phyloP scores from a whole-genome alignment of 805 yeast genomes.

The Saturnispora quitensis region DNA sequence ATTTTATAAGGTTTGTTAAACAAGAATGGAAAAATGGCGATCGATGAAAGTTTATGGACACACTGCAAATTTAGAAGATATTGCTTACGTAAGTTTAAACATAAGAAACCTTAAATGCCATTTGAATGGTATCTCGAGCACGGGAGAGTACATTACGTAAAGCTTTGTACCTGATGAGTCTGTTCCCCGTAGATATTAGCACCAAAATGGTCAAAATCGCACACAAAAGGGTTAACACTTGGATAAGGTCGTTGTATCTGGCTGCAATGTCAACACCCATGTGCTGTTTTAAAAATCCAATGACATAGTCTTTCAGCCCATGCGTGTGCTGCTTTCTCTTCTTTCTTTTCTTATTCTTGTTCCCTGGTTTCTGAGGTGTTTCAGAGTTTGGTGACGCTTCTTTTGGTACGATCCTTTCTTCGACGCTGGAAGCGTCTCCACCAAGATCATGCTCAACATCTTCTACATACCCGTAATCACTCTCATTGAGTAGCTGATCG shows the following conservation, averaged over 20 bases:
- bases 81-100: background rate
- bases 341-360: background rate
- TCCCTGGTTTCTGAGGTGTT: background rate
- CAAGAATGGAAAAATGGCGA: background rate
- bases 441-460: background rate
- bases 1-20: background rate
- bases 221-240: background rate
- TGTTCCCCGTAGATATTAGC: background rate
- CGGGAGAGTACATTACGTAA: background rate
- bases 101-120: constrained; percentile 7
- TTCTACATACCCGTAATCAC: constrained; percentile 1
- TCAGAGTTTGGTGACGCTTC: background rate
- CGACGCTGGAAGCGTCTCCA: background rate
- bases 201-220: constrained; percentile 1
- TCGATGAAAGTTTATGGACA: background rate
- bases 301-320: background rate
- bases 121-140: background rate
- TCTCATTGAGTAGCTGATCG: background rate
- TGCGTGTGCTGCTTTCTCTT: background rate
- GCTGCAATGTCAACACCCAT: background rate
- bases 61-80: background rate
- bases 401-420: background rate
- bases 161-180: background rate
- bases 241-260: background rate
- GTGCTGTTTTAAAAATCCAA: background rate